Evolutionary conservation across 495 filamentous ascomycete species (phyloP), one percentile per base, ranked within the genome.

Genomic region (Hypomontagnella monticulosa): DNA sequence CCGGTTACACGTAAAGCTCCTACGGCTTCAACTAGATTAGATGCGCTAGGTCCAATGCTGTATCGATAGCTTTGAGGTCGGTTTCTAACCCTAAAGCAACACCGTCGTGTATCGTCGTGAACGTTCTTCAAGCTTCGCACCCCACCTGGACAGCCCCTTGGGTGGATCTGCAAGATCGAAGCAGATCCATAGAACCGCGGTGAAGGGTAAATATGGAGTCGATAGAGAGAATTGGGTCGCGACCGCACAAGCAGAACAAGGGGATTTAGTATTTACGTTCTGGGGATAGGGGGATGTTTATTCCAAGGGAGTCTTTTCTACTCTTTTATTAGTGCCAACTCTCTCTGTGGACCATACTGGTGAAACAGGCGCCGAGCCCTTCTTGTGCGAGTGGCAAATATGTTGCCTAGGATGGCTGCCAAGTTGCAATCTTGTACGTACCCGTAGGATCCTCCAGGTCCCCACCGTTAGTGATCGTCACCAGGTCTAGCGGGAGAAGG

Each of bases 401-500:
- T 30, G 16, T 10, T n/a, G 18, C 36, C 15, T 36, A 11, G 18
- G 16, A 42, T 16, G 32, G 7, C n/a, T 15, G 12, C 41, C 18
- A n/a, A n/a, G 50, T 18, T 56, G 51, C 41, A 27, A 38, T 42
- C 12, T 48, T 1, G 9, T 27, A 19, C 30, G 34, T 32, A 40
- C 50, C 32, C 18, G 61, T 34, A 43, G 30, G 32, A 58, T 64
- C 46, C 40, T 23, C 15, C 40, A 37, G 20, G 50, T 53, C 56
- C 32, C 50, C 50, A 49, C 48, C 32, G 49, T 32, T 44, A 49
- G 11, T 27, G 60, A 69, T 69, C 66, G 54, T 63, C 60, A 52
- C 66, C 30, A 63, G 58, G 66, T 57, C 66, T 55, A 63, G 56
- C 51, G 43, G 66, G 55, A 64, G 56, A 65, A 65, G 42, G 55